Base-by-base conservation (phyloP, 1,284 basidiomycete species). In the Phellinidium pouzarii region DNA sequence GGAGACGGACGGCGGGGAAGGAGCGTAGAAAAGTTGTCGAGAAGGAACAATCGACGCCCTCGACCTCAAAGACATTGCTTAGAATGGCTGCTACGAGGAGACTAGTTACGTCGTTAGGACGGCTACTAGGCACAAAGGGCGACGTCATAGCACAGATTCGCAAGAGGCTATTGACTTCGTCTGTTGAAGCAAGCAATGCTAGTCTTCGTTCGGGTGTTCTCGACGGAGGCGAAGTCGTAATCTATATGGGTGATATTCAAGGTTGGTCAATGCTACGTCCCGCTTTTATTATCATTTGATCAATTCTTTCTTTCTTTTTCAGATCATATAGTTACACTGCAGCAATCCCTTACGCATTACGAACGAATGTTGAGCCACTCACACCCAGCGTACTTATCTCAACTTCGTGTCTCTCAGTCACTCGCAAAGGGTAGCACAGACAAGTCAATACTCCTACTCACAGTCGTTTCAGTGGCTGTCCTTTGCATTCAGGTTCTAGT, bases 241-340 rank as follows among this genome's bases (percentile, higher is more conserved):
- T 94, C 14, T 94, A 97, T 66, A 81, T 96, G 70, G 91, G 91
- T 43, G 94, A 98, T 66, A 80, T 98, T 3, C 89, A 94, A 74
- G 93, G 91, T 91, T 58, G 52, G 11, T 31, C 25, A 22, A 42
- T 29, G 8, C 23, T 31, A n/a, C 11, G 38, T 42, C 11, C 14
- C n/a, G 14, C 26, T 22, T 3, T 11, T 11, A 2, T 20, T 26
- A 42, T 11, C 29, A 5, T 27, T 20, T 9, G 27, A 2, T 22
- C 45, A n/a, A n/a, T 8, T 43, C 17, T 11, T 50, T 50, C 23
- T 52, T 45, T 53, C 51, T 42, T 29, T 14, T 44, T 41, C 58
- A 92, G 92, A 98, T 69, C 94, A 98, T 67, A 93, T 97, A 58
- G 68, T 94, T 26, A 85, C 91, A 2, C 74, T 97, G 58, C 87